Base-by-base conservation (phyloP, 768 basidiomycete genomes). In the Xerocomellus intermedius region DNA sequence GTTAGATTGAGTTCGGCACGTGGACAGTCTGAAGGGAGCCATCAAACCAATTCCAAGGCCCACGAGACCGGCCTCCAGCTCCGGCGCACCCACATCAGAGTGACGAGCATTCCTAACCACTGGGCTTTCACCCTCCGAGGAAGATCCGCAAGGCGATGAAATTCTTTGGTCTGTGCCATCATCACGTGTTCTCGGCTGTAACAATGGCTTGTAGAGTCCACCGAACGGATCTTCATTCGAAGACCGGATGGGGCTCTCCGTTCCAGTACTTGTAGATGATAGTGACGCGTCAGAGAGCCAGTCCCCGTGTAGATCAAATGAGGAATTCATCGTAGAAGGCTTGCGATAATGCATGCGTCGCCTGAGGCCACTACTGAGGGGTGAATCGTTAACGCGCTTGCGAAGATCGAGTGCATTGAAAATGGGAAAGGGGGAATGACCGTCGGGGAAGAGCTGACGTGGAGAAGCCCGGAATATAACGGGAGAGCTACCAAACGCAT, bases 1-100 rank as follows among this genome's bases (percentile, higher is more conserved):
- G 22, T 48, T 53, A 30, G 65, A 44, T 45, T 66, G 69, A 30
- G 59, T 69, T 41, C 75, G 69, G 43, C 72, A 75, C 30, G 74
- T 73, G 35, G 79, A 74, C 45, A 82, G 70, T 30, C 71, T 71
- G 59, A 85, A 85, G 13, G 84, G 80, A 49, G 79, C 82, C 61
- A 85, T 72, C 38, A 85, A 71, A 8, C 73, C 71, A 57, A 72
- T 71, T 37, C 71, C 71, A 33, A 72, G 73, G 19, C 79, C 78
- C 30, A 75, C 70, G 41, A 71, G 63, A 26, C 63, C 68, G 5
- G 69, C 71, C 19, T 74, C 63, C 14, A 77, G 66, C 43, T 67
- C 71, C 24, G 65, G 60, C 8, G 63, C 59, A 38, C 58, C 55
- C 51, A 43, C 46, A 19, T 59, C 55, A 28, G 66, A 47, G 32